Base-by-base conservation (phyloP, 2,329 filamentous ascomycete genomes). In the Sphaerostilbella broomeana region DNA sequence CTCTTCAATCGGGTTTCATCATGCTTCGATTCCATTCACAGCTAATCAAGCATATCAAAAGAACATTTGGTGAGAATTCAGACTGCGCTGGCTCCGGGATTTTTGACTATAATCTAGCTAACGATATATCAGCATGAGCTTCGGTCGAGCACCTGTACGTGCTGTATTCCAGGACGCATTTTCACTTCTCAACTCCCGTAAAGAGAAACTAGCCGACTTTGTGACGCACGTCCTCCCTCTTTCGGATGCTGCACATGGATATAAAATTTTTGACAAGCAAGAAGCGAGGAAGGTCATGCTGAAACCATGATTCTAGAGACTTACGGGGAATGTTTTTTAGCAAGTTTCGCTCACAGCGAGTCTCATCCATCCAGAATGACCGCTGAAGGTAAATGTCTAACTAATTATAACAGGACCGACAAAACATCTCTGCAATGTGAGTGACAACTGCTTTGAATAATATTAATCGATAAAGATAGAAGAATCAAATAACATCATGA, bases 51-150 rank as follows among this genome's bases (percentile, higher is more conserved):
- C 25, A 13, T 37, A 37, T 22, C 18, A 29, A 3, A 37, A 37
- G 13, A 37, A 37, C 18, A 37, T 37, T 17, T 29, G 25, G 35
- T 37, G 27, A 30, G 35, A 4, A 10, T 12, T 9, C 4, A 17
- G 21, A 15, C n/a, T 10, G 11, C 26, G 7, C 11, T 12, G n/a
- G 2, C 18, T 13, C 9, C 19, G 4, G 8, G n/a, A 5, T 28
- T 12, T 15, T 26, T 21, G 24, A 19, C 30, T 10, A 37, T 12
- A 29, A n/a, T 1, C 6, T 19, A 12, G 18, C 12, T 19, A n/a
- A n/a, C n/a, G n/a, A n/a, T n/a, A n/a, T n/a, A n/a, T n/a, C 5
- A 37, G 35, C 6, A 37, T 37, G 35, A 37, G 30, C 35, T 37
- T 37, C 15, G 35, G 35, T 16, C 35, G 35, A 3, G 35, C 30